phyloP scores from a whole-genome alignment of 1,284 basidiomycete genomes.

The Polyporus tsugae region DNA sequence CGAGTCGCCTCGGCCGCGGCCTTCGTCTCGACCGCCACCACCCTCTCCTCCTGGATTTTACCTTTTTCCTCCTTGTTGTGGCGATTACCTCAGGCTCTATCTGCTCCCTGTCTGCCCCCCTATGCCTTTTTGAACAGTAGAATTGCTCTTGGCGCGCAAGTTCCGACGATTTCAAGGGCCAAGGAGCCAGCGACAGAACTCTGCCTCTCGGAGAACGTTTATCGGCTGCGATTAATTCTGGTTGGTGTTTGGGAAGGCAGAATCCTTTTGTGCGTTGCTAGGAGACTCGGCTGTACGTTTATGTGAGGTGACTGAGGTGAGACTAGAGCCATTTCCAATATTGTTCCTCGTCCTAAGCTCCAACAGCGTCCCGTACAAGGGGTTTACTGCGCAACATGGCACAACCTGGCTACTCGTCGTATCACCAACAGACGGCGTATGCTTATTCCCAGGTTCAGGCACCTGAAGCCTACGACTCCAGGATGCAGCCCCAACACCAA shows the following conservation, averaged over 20 bases:
- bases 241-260: too few relatives aligned
- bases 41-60: not conserved
- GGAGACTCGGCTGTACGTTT: not conserved
- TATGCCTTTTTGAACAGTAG: not conserved
- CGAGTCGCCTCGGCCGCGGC: not conserved
- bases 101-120: not conserved
- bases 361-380: not conserved
- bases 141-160: not conserved
- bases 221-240: too few relatives aligned
- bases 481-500: conserved; percentile 26
- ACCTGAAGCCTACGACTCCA: conserved; percentile 15
- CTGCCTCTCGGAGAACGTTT: not conserved
- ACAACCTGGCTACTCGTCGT: conserved; percentile 29
- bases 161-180: not conserved
- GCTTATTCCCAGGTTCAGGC: conserved; percentile 20
- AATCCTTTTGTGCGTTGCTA: too few relatives aligned
- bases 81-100: not conserved
- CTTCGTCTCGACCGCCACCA: not conserved
- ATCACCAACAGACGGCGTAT: conserved; percentile 26
- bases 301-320: not conserved
- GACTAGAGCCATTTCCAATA: not conserved
- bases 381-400: conserved; percentile 20
- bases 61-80: not conserved
- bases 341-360: not conserved
- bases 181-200: not conserved